Base-by-base conservation (phyloP, 1,139 yeast species). In the Saccharomyces hybrid region DNA sequence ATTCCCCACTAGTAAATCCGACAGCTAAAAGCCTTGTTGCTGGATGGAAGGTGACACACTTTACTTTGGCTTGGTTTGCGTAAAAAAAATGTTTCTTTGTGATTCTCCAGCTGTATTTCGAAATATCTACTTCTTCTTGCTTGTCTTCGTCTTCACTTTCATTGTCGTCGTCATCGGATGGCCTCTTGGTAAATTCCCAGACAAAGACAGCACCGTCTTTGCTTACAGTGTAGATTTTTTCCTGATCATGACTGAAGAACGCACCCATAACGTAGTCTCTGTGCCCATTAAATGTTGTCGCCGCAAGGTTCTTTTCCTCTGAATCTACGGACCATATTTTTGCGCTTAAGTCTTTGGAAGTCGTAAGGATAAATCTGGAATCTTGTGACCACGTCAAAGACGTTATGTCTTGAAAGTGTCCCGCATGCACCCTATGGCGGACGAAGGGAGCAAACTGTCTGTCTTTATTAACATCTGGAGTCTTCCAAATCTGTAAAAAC, bases 381-480 rank as follows among this genome's bases (percentile, higher is more conserved):
- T 93, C 99, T 41, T 77, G 78, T 0, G 97, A 88, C 99, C 99
- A 93, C 5, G 88, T 78, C 8, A 93, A 71, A 6, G 88, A 81
- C 1, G 83, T 79, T 27, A 95, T 83, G 60, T 88, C 96, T 52
- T 84, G 84, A 68, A 84, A 90, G 72, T 93, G 99, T 28, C 99
- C 99, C 2, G 97, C 89, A 64, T 90, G 90, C 5, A 88, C 81
- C 64, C 96, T 77, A 70, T 88, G 90, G 61, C 96, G 85, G 46
- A 93, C 87, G 72, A 93, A 95, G 14, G 99, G 99, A 1, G 96
- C 95, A 77, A 95, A 93, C 68, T 90, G 97, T 59, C 96, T 77
- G 56, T 80, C 84, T 62, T 84, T 88, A 2, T 82, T 73, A 41
- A 77, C 76, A 52, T 82, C 84, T 0, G 98, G 98, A 1, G 98